Evolutionary conservation across 805 yeast genomes (phyloP).

Genomic region (Yueomyces sinensis): DNA sequence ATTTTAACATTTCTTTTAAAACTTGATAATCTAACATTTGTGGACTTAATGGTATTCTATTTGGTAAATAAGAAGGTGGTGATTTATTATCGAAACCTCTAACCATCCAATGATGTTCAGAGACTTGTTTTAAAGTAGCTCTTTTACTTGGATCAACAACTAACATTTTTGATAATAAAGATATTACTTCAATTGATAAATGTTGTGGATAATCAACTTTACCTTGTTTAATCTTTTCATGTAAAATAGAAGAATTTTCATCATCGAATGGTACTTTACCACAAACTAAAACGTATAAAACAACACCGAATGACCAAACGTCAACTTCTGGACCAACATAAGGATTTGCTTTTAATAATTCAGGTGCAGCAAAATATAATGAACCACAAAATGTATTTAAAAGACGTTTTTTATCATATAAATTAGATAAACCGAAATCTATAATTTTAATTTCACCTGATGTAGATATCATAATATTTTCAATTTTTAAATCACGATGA

Average conservation of each 20-base stretch:
- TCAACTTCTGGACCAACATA: constrained; percentile 96
- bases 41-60: constrained; percentile 50
- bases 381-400: constrained; percentile 96
- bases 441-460: constrained; percentile 91
- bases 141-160: constrained; percentile 80
- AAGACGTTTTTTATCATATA: constrained; percentile 56
- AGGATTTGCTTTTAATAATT: constrained; percentile 80
- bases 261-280: constrained; percentile 99
- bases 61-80: constrained; percentile 56
- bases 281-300: constrained; percentile 84
- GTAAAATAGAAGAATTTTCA: constrained; percentile 79
- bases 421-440: constrained; percentile 89
- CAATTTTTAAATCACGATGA: constrained; percentile 93
- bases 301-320: constrained; percentile 97
- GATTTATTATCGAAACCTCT: constrained; percentile 72
- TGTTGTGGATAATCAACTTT: constrained; percentile 81
- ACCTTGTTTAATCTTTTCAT: constrained; percentile 87
- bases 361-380: constrained; percentile 97
- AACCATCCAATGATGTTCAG: constrained; percentile 89
- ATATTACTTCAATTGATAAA: constrained; percentile 67
- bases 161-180: constrained; percentile 73
- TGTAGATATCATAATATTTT: constrained; percentile 86
- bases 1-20: constrained; percentile 57
- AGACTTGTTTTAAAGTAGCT: constrained; percentile 65
- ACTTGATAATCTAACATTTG: constrained; percentile 36